Base-by-base conservation (phyloP, 768 basidiomycete genomes). In the Agaricus sinodeliciosus region DNA sequence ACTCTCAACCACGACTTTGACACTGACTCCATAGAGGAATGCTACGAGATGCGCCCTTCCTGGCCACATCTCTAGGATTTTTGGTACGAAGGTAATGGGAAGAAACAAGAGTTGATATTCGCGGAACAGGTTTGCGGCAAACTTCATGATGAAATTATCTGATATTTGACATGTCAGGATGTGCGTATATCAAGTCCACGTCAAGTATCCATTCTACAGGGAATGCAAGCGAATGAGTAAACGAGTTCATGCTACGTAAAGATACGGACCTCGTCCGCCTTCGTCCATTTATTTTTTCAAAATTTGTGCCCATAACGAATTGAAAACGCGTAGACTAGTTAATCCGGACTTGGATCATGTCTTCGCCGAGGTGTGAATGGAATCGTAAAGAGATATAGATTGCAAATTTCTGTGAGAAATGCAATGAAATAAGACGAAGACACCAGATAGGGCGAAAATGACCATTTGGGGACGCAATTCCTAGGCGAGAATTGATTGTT, bases 1-100 rank as follows among this genome's bases (percentile, higher is more conserved):
- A 22, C 43, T 43, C 48, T 60, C 58, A n/a, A 55, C 48, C 25
- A 60, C 55, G 37, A 60, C 57, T 40, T 60, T 58, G 43, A 60
- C 49, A n/a, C n/a, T n/a, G n/a, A n/a, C n/a, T n/a, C n/a, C n/a
- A n/a, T n/a, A n/a, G n/a, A n/a, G n/a, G 22, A 22, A 22, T 22
- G 22, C 3, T 22, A 22, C 2, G 1, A 22, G 22, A 22, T 4
- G 9, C 8, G 7, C 11, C 28, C 22, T 44, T 51, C 42, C 8
- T 18, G 4, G n/a, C 5, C 22, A 3, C 43, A 11, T 27, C 36
- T 11, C 26, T 43, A 19, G 18, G 27, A 12, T 43, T 34, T 13
- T 37, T 26, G 43, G 19, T 25, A 22, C n/a, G 13, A n/a, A 31
- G n/a, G 26, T 46, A 28, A 43, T 22, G 43, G 1, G 25, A 42